phyloP scores from a whole-genome alignment of 768 basidiomycete genomes.

The Suillus subaureus region DNA sequence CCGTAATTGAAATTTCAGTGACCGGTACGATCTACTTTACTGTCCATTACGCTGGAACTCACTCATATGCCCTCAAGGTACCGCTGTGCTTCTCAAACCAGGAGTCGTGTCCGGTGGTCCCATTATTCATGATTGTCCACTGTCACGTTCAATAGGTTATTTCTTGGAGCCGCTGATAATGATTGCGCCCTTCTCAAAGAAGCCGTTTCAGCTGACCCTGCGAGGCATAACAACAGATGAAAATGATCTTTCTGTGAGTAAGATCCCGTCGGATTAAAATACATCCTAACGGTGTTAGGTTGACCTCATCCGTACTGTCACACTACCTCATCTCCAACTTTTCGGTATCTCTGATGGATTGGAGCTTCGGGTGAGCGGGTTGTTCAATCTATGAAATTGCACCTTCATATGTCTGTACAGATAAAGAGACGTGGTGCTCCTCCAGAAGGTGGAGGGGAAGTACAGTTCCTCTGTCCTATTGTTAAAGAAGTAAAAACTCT shows the following conservation, averaged over 20 bases:
- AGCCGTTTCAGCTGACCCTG: conserved; percentile 76
- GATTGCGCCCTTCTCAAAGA: conserved; percentile 93
- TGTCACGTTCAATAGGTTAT: conserved; percentile 89
- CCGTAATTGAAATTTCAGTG: conserved; percentile 92
- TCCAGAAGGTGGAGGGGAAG: conserved; percentile 91
- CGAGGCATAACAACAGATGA: conserved; percentile 93
- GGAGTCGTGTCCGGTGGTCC: conserved; percentile 87
- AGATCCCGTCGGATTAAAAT: conserved; percentile 11
- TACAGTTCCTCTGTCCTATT: conserved; percentile 90
- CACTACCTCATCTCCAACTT: conserved; percentile 85
- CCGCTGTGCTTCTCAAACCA: conserved; percentile 88
- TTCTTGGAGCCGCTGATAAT: conserved; percentile 90
- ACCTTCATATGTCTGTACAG: conserved; percentile 37
- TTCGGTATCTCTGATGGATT: conserved; percentile 91
- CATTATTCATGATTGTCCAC: conserved; percentile 84
- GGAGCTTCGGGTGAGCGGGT: conserved; percentile 70
- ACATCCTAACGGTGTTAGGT: conserved; percentile 48
- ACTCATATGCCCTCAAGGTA: conserved; percentile 54
- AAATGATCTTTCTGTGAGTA: conserved; percentile 81
- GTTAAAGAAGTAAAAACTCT: conserved; percentile 91
- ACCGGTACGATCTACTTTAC: conserved; percentile 60
- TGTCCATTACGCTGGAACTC: background rate
- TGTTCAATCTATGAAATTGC: background rate
- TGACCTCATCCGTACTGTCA: conserved; percentile 87
- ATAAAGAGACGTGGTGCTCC: conserved; percentile 94